Evolutionary conservation across 345 rosid genomes (phyloP).

Genomic region (Rhodamnia rubescens): DNA sequence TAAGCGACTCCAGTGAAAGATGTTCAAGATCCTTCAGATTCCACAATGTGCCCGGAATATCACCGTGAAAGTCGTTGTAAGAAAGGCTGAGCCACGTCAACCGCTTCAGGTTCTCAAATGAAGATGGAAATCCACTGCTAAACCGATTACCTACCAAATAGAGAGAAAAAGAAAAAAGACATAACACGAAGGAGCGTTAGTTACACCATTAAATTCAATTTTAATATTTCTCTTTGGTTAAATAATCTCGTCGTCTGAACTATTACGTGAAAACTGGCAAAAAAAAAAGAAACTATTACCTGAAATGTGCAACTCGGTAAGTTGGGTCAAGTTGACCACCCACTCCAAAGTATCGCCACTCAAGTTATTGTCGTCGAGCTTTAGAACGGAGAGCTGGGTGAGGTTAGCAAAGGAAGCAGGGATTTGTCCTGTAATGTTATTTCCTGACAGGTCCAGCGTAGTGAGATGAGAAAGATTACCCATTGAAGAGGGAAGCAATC

Average conservation of each 20-base stretch:
- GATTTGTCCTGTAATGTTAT: constrained; percentile 1
- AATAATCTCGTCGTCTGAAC: not conserved
- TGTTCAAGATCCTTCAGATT: rapidly evolving
- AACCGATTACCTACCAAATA: not conserved
- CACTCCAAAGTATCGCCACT: not conserved
- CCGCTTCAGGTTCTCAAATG: not conserved
- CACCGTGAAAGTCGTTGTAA: rapidly evolving
- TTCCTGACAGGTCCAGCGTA: not conserved
- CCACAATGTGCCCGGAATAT: not conserved
- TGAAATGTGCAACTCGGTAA: not conserved
- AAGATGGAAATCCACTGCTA: not conserved
- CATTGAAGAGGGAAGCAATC: not conserved
- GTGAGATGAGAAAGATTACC: not conserved
- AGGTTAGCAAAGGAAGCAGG: not conserved
- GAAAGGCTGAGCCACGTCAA: rapidly evolving
- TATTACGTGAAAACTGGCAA: too few species aligned
- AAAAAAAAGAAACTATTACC: not conserved
- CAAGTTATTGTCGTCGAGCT: not conserved
- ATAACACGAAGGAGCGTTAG: not conserved
- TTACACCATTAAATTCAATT: not conserved
- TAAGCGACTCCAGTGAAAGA: rapidly evolving
- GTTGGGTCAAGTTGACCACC: not conserved
- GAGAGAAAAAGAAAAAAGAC: not conserved
- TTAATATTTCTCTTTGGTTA: not conserved
- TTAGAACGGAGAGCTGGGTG: not conserved